Conservation (phyloP, 768 basidiomycete species). For the Dentipellis sp. region DNA sequence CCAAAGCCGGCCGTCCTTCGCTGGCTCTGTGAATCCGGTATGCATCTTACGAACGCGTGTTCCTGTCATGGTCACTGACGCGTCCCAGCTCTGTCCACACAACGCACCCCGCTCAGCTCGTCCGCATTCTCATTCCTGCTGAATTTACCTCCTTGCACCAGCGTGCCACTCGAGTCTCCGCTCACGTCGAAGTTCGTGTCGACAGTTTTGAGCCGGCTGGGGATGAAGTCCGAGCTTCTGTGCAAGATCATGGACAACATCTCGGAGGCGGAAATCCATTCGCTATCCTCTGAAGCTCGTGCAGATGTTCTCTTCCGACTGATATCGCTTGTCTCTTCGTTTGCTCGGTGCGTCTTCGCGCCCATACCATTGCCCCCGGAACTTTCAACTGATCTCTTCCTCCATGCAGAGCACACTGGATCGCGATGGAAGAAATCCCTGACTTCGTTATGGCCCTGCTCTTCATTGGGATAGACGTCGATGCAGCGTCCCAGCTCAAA, state of each 20-base stretch:
- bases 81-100: background rate
- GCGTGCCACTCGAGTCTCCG: background rate
- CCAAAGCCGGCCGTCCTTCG: background rate
- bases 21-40: background rate
- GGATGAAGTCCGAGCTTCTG: background rate
- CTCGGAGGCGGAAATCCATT: background rate
- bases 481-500: constrained; percentile 33
- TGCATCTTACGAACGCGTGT: background rate
- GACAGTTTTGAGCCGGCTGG: background rate
- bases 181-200: background rate
- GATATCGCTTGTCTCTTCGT: background rate
- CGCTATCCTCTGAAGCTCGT: background rate
- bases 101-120: background rate
- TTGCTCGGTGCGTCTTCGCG: background rate
- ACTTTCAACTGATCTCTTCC: background rate
- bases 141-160: background rate
- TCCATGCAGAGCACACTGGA: constrained; percentile 23
- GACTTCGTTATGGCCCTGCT: constrained; percentile 41
- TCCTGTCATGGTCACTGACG: background rate
- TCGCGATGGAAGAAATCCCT: constrained; percentile 32
- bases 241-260: background rate
- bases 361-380: background rate
- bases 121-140: background rate
- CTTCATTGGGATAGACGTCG: constrained; percentile 47
- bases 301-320: background rate